Evolutionary conservation across 73 alveolate species (phyloP).

Genomic region (Symbiodinium pilosum): DNA sequence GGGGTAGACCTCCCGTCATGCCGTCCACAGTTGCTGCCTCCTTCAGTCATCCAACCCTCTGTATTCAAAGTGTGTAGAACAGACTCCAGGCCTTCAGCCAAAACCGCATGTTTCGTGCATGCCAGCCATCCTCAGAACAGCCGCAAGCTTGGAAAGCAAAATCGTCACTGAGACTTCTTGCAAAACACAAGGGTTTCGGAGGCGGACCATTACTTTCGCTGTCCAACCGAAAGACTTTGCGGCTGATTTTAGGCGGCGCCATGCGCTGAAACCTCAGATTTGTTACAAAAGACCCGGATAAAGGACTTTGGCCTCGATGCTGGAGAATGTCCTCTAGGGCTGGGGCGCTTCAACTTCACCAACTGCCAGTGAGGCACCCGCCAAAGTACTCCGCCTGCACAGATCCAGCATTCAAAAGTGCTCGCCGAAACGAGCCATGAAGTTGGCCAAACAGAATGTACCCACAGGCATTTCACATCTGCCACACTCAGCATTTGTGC

Average conservation of each 20-base stretch:
- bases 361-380: conserved; percentile 57
- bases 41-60: too few species aligned
- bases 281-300: not conserved
- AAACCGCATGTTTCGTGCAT: conserved; percentile 63
- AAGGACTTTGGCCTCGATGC: not conserved
- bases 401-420: too few species aligned
- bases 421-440: too few species aligned
- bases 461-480: too few species aligned
- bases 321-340: too few species aligned
- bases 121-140: conserved; percentile 55
- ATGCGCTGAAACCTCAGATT: not conserved
- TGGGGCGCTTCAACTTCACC: conserved; percentile 64
- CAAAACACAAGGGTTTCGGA: too few species aligned
- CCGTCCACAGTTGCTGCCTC: conserved; percentile 78
- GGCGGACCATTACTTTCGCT: not conserved
- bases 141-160: too few species aligned
- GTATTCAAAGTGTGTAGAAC: too few species aligned
- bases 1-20: conserved; percentile 52
- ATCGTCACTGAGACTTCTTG: too few species aligned
- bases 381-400: conserved; percentile 65
- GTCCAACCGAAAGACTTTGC: conserved; percentile 62
- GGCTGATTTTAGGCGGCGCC: conserved; percentile 23
- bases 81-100: conserved; percentile 20
- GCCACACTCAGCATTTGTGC: too few species aligned
- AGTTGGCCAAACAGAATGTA: too few species aligned